Conservation (phyloP, 768 basidiomycete species). For the Tricholoma bakamatsutake region DNA sequence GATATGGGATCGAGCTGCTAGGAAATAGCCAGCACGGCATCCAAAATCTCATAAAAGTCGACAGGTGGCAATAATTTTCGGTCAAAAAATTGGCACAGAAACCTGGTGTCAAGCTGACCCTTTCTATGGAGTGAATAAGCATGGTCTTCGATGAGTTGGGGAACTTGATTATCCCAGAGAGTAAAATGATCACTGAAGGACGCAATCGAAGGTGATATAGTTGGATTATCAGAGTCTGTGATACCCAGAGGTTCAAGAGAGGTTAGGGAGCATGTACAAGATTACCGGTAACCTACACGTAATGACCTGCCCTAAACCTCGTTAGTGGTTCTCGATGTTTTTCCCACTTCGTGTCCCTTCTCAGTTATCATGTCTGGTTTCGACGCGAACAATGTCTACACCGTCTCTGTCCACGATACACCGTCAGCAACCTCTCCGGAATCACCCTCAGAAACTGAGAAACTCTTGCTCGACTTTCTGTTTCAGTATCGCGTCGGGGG, state of each 20-base stretch:
- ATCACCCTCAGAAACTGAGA: conserved; percentile 75
- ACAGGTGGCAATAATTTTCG: conserved; percentile 10
- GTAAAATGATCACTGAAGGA: conserved; percentile 4
- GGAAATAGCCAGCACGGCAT: conserved; percentile 25
- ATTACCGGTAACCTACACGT: conserved; percentile 16
- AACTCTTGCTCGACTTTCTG: conserved; percentile 78
- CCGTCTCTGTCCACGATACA: conserved; percentile 70
- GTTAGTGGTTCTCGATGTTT: conserved; percentile 9
- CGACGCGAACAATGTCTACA: conserved; percentile 75
- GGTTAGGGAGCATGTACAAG: conserved; percentile 9
- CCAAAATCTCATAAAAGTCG: conserved; percentile 13
- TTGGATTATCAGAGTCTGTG: conserved; percentile 19
- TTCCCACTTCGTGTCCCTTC: neutral
- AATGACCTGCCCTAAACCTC: conserved; percentile 22
- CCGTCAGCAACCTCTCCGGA: conserved; percentile 55
- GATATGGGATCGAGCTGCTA: conserved; percentile 16
- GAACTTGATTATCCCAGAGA: conserved; percentile 18
- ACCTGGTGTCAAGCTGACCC: conserved; percentile 17
- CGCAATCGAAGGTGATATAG: conserved; percentile 19
- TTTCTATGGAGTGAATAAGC: conserved; percentile 28
- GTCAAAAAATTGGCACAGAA: conserved; percentile 14
- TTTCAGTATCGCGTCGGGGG: conserved; percentile 84
- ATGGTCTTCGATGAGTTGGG: conserved; percentile 24
- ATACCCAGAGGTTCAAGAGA: conserved; percentile 26
- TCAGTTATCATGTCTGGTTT: conserved; percentile 66